Percentiles rank a stretch among this genome's conserved stretches.
Evolutionary conservation across 805 yeast genomes (phyloP).

Genomic region (Candida chauliodis): DNA sequence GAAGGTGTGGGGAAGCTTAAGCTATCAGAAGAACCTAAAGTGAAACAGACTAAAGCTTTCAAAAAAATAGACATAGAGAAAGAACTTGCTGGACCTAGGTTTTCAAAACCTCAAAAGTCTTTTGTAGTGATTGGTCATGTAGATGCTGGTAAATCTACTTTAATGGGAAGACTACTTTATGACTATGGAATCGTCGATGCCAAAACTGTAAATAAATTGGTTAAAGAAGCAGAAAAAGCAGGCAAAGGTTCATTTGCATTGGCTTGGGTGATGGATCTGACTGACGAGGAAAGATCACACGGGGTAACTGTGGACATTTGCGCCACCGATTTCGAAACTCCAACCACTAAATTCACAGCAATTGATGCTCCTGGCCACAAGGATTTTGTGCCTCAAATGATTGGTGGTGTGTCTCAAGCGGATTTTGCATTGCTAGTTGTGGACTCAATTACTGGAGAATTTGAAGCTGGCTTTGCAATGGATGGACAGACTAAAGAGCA

Average conservation of each 20-base stretch:
- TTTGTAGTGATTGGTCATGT: slow-evolving; percentile 85
- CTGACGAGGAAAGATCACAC: slow-evolving; percentile 66
- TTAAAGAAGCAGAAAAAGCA: slow-evolving; percentile 58
- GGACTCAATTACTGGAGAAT: slow-evolving; percentile 63
- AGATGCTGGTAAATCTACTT: slow-evolving; percentile 80
- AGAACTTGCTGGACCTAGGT: slow-evolving; percentile 33
- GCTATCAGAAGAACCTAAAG: slow-evolving; percentile 13
- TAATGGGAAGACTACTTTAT: slow-evolving; percentile 68
- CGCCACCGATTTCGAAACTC: slow-evolving; percentile 62
- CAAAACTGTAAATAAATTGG: slow-evolving; percentile 57
- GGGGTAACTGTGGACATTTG: slow-evolving; percentile 82
- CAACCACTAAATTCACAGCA: slow-evolving; percentile 54
- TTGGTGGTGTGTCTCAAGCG: slow-evolving; percentile 77
- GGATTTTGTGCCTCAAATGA: slow-evolving; percentile 83
- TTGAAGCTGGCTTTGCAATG: slow-evolving; percentile 62
- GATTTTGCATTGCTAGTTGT: slow-evolving; percentile 71
- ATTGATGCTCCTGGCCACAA: slow-evolving; percentile 85
- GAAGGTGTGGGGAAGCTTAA: slow-evolving; percentile 29
- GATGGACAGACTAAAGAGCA: slow-evolving; percentile 82
- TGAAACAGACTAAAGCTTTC: slow-evolving; percentile 36
- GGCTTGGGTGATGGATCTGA: slow-evolving; percentile 85
- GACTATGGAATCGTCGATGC: slow-evolving; percentile 67
- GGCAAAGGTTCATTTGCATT: slow-evolving; percentile 80
- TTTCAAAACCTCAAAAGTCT: slow-evolving; percentile 53
- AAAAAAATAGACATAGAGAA: slow-evolving; percentile 40